Evolutionary conservation across 2,329 filamentous ascomycete species (phyloP).

Genomic region (Aspergillus quadrilineatus): DNA sequence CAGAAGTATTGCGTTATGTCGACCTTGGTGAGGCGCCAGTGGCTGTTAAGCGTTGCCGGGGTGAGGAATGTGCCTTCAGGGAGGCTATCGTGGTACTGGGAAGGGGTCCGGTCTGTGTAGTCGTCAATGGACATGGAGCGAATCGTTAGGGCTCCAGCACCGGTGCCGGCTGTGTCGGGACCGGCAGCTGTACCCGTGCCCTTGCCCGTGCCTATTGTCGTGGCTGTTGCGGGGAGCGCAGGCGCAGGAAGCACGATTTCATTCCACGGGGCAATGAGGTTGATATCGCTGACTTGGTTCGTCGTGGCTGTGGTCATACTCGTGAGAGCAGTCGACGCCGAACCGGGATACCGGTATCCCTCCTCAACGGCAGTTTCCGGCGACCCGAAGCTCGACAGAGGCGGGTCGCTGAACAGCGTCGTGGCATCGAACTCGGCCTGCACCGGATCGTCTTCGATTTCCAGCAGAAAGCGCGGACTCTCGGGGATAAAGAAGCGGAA

Average conservation of each 20-base stretch:
- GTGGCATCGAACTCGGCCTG: constrained; percentile 61
- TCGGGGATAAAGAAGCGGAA: constrained; percentile 68
- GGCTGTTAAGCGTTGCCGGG: constrained; percentile 42
- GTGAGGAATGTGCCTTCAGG: constrained; percentile 20
- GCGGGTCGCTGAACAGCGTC: constrained; percentile 52
- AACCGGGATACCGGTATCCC: too few species aligned
- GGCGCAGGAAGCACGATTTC: constrained; percentile 10
- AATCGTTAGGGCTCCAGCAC: constrained; percentile 23
- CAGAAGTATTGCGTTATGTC: constrained; percentile 46
- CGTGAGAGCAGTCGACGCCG: too few species aligned
- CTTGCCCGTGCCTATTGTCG: background rate
- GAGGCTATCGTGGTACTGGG: constrained; percentile 2
- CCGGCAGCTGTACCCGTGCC: background rate
- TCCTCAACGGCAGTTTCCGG: too few species aligned
- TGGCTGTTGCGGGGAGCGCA: background rate
- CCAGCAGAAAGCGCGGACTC: constrained; percentile 63
- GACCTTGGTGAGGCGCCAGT: constrained; percentile 39
- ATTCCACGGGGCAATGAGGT: constrained; percentile 20
- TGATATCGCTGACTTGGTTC: background rate
- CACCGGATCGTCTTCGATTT: constrained; percentile 62
- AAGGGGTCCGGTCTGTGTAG: constrained; percentile 23
- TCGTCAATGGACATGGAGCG: constrained; percentile 21
- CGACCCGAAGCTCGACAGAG: too few species aligned
- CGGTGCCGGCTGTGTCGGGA: constrained; percentile 6
- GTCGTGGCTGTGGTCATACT: background rate